Conservation (phyloP, 164 flowering plant species). For the Magnolia sinica region DNA sequence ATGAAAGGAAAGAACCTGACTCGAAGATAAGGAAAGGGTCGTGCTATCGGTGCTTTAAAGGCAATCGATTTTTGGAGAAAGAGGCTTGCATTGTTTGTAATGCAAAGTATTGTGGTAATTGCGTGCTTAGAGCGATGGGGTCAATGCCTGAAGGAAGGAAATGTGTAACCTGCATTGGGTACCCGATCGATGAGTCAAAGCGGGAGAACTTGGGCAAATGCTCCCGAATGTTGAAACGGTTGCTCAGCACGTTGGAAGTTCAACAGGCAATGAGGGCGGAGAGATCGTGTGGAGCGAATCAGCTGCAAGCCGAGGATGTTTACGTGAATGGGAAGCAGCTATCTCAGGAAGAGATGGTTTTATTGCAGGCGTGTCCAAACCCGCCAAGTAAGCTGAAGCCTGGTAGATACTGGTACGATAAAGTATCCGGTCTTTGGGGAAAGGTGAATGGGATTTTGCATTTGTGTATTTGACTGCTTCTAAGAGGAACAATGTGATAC, state of each 20-base stretch:
- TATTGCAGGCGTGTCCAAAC: slow-evolving; percentile 65
- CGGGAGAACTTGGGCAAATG: slow-evolving; percentile 76
- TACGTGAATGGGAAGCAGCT: slow-evolving; percentile 81
- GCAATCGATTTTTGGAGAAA: slow-evolving; percentile 84
- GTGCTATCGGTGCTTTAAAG: slow-evolving; percentile 82
- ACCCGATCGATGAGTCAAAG: slow-evolving; percentile 72
- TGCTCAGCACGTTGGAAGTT: slow-evolving; percentile 74
- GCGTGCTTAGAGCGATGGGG: slow-evolving; percentile 97
- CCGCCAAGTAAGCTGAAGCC: slow-evolving; percentile 96
- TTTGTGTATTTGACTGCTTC: background rate
- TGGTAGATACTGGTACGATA: slow-evolving; percentile 97
- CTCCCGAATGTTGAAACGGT: slow-evolving; percentile 76
- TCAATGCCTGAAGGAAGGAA: slow-evolving; percentile 99
- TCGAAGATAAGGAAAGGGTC: slow-evolving; percentile 54
- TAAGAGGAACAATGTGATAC: background rate
- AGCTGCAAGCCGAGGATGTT: slow-evolving; percentile 73
- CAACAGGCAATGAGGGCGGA: slow-evolving; percentile 84
- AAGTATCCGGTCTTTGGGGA: slow-evolving; percentile 99
- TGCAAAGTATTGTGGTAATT: slow-evolving; percentile 86
- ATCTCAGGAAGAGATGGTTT: slow-evolving; percentile 66
- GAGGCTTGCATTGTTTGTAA: slow-evolving; percentile 92
- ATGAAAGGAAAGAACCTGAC: slow-evolving; percentile 26
- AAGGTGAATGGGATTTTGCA: slow-evolving; percentile 53
- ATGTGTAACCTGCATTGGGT: slow-evolving; percentile 88
- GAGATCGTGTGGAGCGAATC: slow-evolving; percentile 80